phyloP scores from a whole-genome alignment of 2,329 filamentous ascomycete genomes.

The Botrytis fabae region DNA sequence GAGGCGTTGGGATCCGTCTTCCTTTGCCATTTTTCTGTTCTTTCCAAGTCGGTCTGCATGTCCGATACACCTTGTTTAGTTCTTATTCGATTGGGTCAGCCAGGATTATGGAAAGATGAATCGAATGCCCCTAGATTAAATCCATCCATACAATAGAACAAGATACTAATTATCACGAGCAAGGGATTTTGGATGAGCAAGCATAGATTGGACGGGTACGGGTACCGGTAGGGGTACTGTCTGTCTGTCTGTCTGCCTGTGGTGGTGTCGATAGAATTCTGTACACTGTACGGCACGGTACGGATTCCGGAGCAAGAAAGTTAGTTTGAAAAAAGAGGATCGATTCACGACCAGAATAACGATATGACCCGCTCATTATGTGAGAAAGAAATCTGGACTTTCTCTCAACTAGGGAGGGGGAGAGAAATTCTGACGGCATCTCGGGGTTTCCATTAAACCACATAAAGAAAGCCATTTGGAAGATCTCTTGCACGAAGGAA shows the following conservation, averaged over 20 bases:
- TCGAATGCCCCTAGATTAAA: constrained; percentile 17
- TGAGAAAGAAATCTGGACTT: constrained; percentile 7
- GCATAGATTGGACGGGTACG: constrained; percentile 2
- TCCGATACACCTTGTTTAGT: constrained; percentile 2
- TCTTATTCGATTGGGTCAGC: constrained; percentile 15
- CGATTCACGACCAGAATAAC: not conserved
- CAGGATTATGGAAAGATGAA: constrained; percentile 23
- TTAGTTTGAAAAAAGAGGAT: not conserved
- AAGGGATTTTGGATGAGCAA: not conserved
- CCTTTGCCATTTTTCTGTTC: not conserved
- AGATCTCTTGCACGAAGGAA: not conserved
- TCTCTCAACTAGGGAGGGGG: not conserved
- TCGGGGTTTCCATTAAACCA: not conserved
- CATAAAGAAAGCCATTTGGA: not conserved
- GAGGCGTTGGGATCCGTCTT: constrained; percentile 3
- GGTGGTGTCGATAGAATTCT: not conserved
- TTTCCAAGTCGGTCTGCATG: constrained; percentile 1
- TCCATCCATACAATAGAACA: not conserved
- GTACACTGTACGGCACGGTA: not conserved
- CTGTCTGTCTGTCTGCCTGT: too few relatives aligned
- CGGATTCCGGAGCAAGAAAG: not conserved
- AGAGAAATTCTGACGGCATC: not conserved
- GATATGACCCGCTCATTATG: not conserved
- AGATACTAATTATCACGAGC: not conserved
- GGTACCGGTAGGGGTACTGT: not conserved